A percentile compares a stretch with the other conserved stretches of the same genome.
phyloP scores from a whole-genome alignment of 164 flowering plant species.

The Akebia trifoliata region DNA sequence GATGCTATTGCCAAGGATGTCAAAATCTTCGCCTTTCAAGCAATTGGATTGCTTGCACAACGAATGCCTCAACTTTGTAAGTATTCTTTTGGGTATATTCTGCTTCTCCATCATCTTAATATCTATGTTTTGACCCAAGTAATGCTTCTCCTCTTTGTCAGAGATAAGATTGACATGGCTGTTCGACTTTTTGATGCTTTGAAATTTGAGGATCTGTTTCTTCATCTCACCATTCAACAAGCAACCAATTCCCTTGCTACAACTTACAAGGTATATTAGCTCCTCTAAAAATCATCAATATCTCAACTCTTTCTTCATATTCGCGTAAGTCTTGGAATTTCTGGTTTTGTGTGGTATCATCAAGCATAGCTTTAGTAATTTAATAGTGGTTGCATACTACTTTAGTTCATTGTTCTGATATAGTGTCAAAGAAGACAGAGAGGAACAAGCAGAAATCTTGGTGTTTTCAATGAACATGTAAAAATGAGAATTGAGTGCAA shows the following conservation, averaged over 20 bases:
- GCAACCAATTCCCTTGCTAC: constrained; percentile 68
- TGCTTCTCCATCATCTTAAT: no score
- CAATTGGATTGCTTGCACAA: constrained; percentile 86
- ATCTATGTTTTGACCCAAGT: not conserved
- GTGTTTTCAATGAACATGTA: no score
- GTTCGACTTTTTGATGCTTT: constrained; percentile 84
- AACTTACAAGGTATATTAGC: constrained; percentile 69
- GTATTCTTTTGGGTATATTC: constrained; percentile 23
- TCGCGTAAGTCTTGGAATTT: no score
- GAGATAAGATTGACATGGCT: constrained; percentile 88
- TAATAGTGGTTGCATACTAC: no score
- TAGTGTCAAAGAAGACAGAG: no score
- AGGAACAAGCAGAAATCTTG: no score
- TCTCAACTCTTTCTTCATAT: no score
- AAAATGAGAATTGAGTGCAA: no score
- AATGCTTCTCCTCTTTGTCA: constrained; percentile 17
- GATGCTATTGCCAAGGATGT: constrained; percentile 61
- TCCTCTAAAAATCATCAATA: not conserved
- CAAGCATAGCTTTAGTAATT: no score
- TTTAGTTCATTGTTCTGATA: no score
- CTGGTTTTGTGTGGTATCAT: no score
- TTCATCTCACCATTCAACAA: constrained; percentile 75
- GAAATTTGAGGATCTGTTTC: constrained; percentile 61
- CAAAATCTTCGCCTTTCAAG: constrained; percentile 77
- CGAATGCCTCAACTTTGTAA: constrained; percentile 96